These are phyloP conservation scores for Cucumis melo DNA, from an alignment of 306 rosid genomes.

Conservation along the genomic window DNA sequence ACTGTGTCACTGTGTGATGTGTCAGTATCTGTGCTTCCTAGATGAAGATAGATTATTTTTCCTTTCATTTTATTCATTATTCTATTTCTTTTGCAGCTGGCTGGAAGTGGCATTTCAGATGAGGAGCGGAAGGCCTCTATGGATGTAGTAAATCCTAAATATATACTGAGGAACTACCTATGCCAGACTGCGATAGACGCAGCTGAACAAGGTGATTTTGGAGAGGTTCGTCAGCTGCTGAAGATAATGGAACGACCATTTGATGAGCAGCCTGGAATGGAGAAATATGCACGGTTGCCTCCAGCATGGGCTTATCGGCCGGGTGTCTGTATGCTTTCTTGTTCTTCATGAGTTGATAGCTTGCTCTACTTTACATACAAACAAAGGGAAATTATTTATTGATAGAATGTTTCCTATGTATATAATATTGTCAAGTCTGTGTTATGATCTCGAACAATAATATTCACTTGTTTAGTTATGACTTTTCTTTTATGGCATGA, in stretches of 20 bases:
- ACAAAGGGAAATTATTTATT: not conserved
- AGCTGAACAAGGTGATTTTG: constrained; percentile 87
- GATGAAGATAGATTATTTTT: not conserved
- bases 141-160: constrained; percentile 83
- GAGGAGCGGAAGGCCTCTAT: constrained; percentile 71
- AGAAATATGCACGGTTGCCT: constrained; percentile 91
- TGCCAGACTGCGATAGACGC: constrained; percentile 97
- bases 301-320: constrained; percentile 99
- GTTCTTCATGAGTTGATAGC: constrained; percentile 60
- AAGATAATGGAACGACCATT: constrained; percentile 76
- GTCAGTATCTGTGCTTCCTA: too few relatives aligned
- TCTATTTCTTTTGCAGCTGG: constrained; percentile 43
- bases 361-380: not conserved
- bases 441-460: not conserved
- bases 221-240: constrained; percentile 65
- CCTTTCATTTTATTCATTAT: not conserved
- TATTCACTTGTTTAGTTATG: not conserved
- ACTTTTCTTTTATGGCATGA: not conserved
- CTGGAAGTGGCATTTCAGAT: constrained; percentile 57
- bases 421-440: not conserved
- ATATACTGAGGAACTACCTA: constrained; percentile 77
- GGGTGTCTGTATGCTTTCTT: constrained; percentile 97
- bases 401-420: not conserved
- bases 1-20: too few relatives aligned
- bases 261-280: constrained; percentile 98